These are phyloP conservation scores for Colletotrichum destructivum DNA, from an alignment of 2,329 filamentous ascomycete genomes.

Conservation along the genomic window DNA sequence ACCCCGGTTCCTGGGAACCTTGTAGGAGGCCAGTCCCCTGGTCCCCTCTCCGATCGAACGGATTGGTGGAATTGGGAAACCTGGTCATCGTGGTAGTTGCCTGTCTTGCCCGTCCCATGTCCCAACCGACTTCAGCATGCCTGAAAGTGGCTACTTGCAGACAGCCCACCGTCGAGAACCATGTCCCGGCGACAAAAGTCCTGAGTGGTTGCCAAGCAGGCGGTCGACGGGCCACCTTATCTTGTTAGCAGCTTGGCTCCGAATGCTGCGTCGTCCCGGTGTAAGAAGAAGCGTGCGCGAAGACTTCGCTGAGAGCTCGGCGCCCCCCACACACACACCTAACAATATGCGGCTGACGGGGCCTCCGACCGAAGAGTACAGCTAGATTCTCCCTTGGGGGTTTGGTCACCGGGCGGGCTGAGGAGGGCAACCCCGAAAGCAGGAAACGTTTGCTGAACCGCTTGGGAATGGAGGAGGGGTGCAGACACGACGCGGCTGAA, in stretches of 20 bases:
- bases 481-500: conserved; percentile 19
- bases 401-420: neutral
- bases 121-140: neutral
- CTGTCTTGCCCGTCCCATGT: neutral
- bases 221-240: neutral
- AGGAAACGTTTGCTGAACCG: neutral
- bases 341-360: conserved; percentile 10
- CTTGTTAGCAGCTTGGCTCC: neutral
- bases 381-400: neutral
- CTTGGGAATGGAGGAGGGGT: too few species aligned
- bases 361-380: neutral
- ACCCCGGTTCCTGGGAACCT: neutral
- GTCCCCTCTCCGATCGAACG: neutral
- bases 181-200: neutral
- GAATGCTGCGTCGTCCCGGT: conserved; percentile 20
- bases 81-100: neutral
- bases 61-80: neutral
- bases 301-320: neutral
- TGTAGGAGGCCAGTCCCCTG: too few species aligned
- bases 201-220: neutral
- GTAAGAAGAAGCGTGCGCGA: neutral
- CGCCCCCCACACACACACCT: neutral
- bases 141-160: neutral
- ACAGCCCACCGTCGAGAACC: too few species aligned
- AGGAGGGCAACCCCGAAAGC: neutral